Evolutionary conservation across 768 basidiomycete genomes (phyloP).

Genomic region (Sporobolomyces phaffii): DNA sequence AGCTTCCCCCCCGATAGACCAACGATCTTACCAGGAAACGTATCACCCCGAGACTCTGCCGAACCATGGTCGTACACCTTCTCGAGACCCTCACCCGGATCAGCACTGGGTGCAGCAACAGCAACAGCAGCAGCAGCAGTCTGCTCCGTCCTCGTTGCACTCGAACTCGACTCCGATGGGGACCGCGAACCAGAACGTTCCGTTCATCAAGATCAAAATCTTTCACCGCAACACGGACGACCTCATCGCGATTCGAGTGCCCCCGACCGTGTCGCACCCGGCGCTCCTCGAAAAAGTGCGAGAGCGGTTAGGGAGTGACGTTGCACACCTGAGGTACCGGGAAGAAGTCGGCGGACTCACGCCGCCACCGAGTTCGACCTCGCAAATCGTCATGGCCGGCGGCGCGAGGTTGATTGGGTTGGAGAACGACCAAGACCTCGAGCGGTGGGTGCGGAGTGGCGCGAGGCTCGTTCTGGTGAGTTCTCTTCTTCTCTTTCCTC

Average conservation of each 20-base stretch:
- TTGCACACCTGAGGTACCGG: slow-evolving; percentile 61
- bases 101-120: not conserved
- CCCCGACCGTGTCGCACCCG: slow-evolving; percentile 75
- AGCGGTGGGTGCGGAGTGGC: slow-evolving; percentile 40
- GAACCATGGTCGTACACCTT: not conserved
- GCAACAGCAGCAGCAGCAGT: not conserved
- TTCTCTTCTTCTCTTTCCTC: not conserved
- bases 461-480: slow-evolving; percentile 38
- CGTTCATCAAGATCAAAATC: slow-evolving; percentile 97
- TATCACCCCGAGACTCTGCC: not conserved
- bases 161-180: slow-evolving; percentile 19
- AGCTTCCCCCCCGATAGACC: not conserved
- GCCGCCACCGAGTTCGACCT: slow-evolving; percentile 5
- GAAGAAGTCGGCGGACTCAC: slow-evolving; percentile 25
- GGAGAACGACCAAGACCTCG: slow-evolving; percentile 38
- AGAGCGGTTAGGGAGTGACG: slow-evolving; percentile 69
- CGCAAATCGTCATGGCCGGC: slow-evolving; percentile 32
- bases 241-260: slow-evolving; percentile 91
- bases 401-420: slow-evolving; percentile 38
- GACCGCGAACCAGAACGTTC: slow-evolving; percentile 44
- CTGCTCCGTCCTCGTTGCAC: not conserved
- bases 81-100: not conserved
- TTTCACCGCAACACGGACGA: slow-evolving; percentile 91
- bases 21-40: slow-evolving; percentile 14
- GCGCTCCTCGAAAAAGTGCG: slow-evolving; percentile 91